A percentile compares a stretch with the other conserved stretches of the same genome.
Evolutionary conservation across 371 early-diverging fungal genomes (phyloP).

Genomic region (Mortierella sp.): DNA sequence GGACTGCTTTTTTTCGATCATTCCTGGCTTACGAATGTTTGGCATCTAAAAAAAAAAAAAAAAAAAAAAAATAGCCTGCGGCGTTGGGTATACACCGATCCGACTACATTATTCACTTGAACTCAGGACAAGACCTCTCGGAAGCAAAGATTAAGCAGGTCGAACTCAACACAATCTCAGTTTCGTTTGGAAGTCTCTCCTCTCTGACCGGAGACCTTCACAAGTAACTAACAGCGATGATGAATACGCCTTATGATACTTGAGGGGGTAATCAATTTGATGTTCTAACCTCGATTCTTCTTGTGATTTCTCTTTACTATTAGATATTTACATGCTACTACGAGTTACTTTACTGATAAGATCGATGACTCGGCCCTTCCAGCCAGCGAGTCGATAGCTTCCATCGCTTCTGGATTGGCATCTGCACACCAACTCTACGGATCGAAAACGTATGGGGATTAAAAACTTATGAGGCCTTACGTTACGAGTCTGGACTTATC

Average conservation of each 20-base stretch:
- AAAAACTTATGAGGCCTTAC: background rate
- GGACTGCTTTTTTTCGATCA: conserved; percentile 14
- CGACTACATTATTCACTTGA: conserved; percentile 92
- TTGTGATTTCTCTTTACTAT: background rate
- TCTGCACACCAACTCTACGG: conserved; percentile 85
- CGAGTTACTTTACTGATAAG: conserved; percentile 65
- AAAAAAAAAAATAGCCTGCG: conserved; percentile 60
- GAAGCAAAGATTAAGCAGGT: conserved; percentile 87
- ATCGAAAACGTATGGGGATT: conserved; percentile 68
- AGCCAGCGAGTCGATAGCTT: conserved; percentile 74
- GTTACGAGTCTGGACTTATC: too few relatives aligned
- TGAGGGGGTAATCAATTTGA: too few relatives aligned
- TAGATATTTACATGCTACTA: conserved; percentile 71
- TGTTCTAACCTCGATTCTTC: too few relatives aligned
- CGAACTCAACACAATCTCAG: conserved; percentile 96
- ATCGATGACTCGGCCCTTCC: conserved; percentile 74
- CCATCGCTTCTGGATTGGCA: conserved; percentile 85
- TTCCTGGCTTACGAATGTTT: conserved; percentile 36
- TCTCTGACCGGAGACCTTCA: conserved; percentile 83
- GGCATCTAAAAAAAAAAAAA: background rate
- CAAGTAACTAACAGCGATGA: conserved; percentile 60
- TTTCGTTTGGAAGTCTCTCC: conserved; percentile 92
- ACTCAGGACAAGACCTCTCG: conserved; percentile 54
- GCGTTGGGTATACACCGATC: conserved; percentile 91
- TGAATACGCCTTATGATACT: too few relatives aligned